Percentiles rank a stretch among this genome's conserved stretches.
These are phyloP conservation scores for Fusarium brevicatenulatum DNA, from an alignment of 2,329 filamentous ascomycete genomes.

Conservation along the genomic window DNA sequence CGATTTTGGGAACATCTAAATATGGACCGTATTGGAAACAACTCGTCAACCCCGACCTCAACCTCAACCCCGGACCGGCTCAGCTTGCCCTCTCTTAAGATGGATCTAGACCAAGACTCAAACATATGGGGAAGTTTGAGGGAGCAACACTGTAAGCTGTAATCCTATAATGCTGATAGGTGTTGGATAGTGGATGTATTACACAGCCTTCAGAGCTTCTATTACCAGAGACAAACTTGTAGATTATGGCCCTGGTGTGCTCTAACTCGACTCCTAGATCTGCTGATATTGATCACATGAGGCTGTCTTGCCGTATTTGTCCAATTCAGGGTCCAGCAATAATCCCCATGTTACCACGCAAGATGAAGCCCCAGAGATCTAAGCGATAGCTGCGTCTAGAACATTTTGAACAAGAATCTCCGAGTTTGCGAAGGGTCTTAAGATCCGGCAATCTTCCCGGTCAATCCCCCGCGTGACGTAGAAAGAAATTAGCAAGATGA, in stretches of 20 bases:
- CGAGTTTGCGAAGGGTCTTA: not conserved
- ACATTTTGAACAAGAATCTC: conserved; percentile 25
- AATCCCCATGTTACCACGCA: not conserved
- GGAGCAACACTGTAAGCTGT: not conserved
- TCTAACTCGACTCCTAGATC: not conserved
- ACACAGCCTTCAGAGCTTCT: not conserved
- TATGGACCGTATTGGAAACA: too few relatives aligned
- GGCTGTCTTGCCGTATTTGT: not conserved
- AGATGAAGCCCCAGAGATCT: not conserved
- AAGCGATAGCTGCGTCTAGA: conserved; percentile 4
- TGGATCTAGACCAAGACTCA: conserved; percentile 3
- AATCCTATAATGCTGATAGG: not conserved
- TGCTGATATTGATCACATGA: not conserved
- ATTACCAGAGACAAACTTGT: not conserved
- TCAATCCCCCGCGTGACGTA: conserved; percentile 39
- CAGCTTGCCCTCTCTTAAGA: too few relatives aligned
- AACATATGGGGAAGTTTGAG: conserved; percentile 9
- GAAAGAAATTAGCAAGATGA: conserved; percentile 30
- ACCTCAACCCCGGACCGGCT: too few relatives aligned
- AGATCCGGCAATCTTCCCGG: conserved; percentile 15
- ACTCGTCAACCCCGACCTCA: too few relatives aligned
- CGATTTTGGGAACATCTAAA: too few relatives aligned
- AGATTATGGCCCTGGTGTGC: not conserved
- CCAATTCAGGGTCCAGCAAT: not conserved
- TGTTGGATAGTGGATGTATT: not conserved